Conservation (phyloP, 345 rosid species). For the Moricandia moricandioides region DNA sequence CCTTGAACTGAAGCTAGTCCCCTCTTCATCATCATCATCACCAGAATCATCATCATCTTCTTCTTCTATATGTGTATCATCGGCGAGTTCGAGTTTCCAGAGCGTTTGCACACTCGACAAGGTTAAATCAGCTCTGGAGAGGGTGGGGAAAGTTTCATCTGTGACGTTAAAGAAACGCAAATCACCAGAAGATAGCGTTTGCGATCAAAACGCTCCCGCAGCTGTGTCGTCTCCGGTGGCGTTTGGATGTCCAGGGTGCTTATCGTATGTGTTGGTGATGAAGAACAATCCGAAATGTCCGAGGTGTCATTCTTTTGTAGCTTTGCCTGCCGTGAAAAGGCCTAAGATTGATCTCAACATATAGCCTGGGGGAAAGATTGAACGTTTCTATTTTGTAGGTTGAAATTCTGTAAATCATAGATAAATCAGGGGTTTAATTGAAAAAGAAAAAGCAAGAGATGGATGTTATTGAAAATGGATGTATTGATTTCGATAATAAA, state of each 20-base stretch:
- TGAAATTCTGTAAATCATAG: conserved; percentile 25
- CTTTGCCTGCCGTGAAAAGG: conserved; percentile 55
- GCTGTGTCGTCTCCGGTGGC: conserved; percentile 48
- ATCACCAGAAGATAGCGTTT: conserved; percentile 43
- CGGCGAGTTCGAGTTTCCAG: conserved; percentile 39
- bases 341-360: conserved; percentile 79
- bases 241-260: conserved; percentile 78
- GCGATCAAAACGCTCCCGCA: conserved; percentile 5
- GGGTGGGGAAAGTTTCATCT: conserved; percentile 55
- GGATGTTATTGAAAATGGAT: not conserved
- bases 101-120: conserved; percentile 93
- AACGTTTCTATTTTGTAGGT: not conserved
- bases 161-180: conserved; percentile 38
- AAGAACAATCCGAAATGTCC: conserved; percentile 75
- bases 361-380: conserved; percentile 3
- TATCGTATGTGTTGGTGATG: conserved; percentile 72
- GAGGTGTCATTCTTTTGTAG: conserved; percentile 61
- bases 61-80: conserved; percentile 27
- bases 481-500: not conserved
- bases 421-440: conserved; percentile 2
- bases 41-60: not conserved
- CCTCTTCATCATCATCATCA: conserved; percentile 14
- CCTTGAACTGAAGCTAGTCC: conserved; percentile 47
- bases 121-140: conserved; percentile 74
- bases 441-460: not conserved